Percentiles rank a stretch among this genome's conserved stretches.
phyloP scores from a whole-genome alignment of 2,329 filamentous ascomycete genomes.

The Fonsecaea multimorphosa region DNA sequence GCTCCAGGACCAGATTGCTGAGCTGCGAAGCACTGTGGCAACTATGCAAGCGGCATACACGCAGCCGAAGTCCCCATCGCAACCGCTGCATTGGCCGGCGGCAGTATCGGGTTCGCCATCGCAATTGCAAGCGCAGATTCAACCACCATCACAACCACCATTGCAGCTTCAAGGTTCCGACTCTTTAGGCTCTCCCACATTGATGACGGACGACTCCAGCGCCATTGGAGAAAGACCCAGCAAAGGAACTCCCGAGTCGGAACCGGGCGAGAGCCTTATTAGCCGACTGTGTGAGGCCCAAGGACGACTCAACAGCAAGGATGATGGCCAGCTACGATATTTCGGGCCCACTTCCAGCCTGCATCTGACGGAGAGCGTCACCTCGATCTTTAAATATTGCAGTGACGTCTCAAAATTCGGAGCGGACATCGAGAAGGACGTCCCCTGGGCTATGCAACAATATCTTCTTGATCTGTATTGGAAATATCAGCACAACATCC shows the following conservation, averaged over 20 bases:
- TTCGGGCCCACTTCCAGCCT: conserved; percentile 25
- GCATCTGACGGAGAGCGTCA: conserved; percentile 22
- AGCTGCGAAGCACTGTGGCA: conserved; percentile 12
- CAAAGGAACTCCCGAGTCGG: conserved; percentile 13
- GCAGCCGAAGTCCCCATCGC: neutral
- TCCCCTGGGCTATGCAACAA: conserved; percentile 23
- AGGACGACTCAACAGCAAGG: conserved; percentile 16
- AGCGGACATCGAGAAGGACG: conserved; percentile 19
- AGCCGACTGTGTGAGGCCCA: conserved; percentile 15
- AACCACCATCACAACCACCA: neutral
- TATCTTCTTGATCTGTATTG: conserved; percentile 27
- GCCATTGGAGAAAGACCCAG: neutral
- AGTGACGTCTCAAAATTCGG: conserved; percentile 19
- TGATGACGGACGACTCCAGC: conserved; percentile 13
- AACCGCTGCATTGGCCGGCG: neutral
- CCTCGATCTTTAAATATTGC: conserved; percentile 17
- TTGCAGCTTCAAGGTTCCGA: conserved; percentile 11
- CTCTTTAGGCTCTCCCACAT: neutral
- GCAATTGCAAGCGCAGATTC: neutral
- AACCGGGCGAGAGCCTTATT: conserved; percentile 15
- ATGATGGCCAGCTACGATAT: conserved; percentile 20
- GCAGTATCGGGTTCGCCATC: neutral
- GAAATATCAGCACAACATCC: conserved; percentile 25
- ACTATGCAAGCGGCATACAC: conserved; percentile 5
- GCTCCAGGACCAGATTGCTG: conserved; percentile 15